Evolutionary conservation across 106 monocot species (phyloP).

Genomic region (Amphibolis antarctica): DNA sequence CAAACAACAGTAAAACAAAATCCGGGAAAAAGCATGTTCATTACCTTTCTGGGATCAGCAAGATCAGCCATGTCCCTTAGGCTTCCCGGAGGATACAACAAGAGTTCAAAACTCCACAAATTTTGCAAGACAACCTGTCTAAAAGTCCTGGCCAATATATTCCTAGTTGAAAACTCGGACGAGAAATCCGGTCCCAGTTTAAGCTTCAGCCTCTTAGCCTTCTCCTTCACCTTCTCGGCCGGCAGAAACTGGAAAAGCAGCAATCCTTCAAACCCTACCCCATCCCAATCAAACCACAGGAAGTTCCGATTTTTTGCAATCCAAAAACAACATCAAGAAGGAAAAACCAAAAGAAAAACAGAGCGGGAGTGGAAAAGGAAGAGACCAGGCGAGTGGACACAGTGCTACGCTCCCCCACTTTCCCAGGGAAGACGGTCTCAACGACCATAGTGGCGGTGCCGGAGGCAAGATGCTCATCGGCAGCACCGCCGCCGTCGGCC

Average conservation of each 20-base stretch:
- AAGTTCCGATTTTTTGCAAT: background rate
- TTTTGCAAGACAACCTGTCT: constrained; percentile 66
- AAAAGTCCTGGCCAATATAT: constrained; percentile 87
- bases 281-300: background rate
- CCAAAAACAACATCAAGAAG: background rate
- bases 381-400: constrained; percentile 74
- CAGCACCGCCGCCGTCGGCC: constrained; percentile 68
- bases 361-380: background rate
- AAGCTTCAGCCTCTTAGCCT: constrained; percentile 42
- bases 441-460: constrained; percentile 67
- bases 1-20: background rate
- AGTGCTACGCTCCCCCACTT: constrained; percentile 32
- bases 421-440: constrained; percentile 57
- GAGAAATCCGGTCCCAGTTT: constrained; percentile 31
- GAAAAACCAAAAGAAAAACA: too few relatives aligned
- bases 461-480: constrained; percentile 58
- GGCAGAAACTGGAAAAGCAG: constrained; percentile 61
- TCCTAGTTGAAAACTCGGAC: constrained; percentile 23
- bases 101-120: constrained; percentile 58
- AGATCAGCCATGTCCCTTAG: constrained; percentile 69
- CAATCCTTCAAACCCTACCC: background rate
- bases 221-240: constrained; percentile 63
- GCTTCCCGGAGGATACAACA: constrained; percentile 44
- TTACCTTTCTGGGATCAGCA: constrained; percentile 46
- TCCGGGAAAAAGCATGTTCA: background rate